Base-by-base conservation (phyloP, 2,329 filamentous ascomycete species). In the Beauveria rudraprayagi region DNA sequence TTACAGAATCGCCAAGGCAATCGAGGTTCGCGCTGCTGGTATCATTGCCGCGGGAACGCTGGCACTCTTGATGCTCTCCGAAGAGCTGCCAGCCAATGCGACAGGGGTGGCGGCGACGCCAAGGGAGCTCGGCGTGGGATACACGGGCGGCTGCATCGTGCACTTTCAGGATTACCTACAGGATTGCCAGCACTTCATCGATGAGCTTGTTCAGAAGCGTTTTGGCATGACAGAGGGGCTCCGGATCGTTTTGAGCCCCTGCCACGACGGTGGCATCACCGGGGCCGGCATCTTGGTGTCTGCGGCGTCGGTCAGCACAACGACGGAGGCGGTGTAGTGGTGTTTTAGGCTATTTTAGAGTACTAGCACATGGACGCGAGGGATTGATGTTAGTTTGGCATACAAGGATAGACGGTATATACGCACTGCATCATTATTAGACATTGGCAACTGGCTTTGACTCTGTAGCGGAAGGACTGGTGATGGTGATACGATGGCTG, bases 71-170 rank as follows among this genome's bases (percentile, higher is more conserved):
- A 83, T 81, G 7, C 84, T 87, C 57, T 87, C 88, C 0, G 86
- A 83, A 1, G 90, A 92, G 66, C 79, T 93, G 14, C 76, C 75
- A 70, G 19, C 65, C 75, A 43, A 71, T 50, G 61, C 64, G 14
- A 63, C 66, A 16, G 61, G 58, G 7, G 47, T 62, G 5, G 62
- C 63, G 40, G 60, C 52, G n/a, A 63, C 61, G 44, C 64, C 70
- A 62, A 66, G 76, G 63, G 86, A 90, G 66, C 72, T 93, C 34
- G 85, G 90, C 1, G 87, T 92, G 24, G 90, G 89, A 1, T 92
- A 91, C 69, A 91, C 90, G 0, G 90, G 90, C 37, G 88, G 89
- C 7, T 91, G 89, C 68, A 92, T 92, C 62, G 83, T 86, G n/a
- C 85, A 90, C 67, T 91, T 91, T 67, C 89, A 90, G 53, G 82